Conservation (phyloP, 2,329 filamentous ascomycete species). For the Endoconidiophora polonica region DNA sequence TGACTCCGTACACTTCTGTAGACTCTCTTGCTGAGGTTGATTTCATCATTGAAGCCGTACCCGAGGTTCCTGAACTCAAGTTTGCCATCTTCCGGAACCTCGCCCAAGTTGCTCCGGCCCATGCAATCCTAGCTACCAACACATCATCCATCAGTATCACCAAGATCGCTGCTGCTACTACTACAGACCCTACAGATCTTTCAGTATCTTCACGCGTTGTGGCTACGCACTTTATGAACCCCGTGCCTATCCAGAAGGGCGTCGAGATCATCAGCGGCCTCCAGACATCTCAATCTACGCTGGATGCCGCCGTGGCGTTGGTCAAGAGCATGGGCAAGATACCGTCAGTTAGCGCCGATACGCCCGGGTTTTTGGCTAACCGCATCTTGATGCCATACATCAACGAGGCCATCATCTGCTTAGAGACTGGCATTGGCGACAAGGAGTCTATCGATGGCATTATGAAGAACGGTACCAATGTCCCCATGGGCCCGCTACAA, state of each 20-base stretch:
- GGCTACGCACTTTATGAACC: constrained; percentile 98
- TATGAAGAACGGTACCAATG: constrained; percentile 98
- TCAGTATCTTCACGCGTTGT: constrained; percentile 75
- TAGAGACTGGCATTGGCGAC: constrained; percentile 80
- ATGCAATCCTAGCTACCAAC: constrained; percentile 89
- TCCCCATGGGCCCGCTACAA: constrained; percentile 90
- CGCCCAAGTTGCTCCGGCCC: constrained; percentile 62
- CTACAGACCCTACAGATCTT: constrained; percentile 59
- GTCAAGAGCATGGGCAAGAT: constrained; percentile 90
- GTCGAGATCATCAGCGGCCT: constrained; percentile 94
- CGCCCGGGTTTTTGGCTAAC: constrained; percentile 89
- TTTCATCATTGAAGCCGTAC: constrained; percentile 95
- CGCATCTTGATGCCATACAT: constrained; percentile 98
- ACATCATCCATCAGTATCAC: constrained; percentile 98
- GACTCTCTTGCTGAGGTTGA: constrained; percentile 69
- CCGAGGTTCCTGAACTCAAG: constrained; percentile 80
- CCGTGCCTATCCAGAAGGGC: constrained; percentile 88
- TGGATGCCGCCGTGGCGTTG: constrained; percentile 70
- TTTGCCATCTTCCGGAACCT: constrained; percentile 71
- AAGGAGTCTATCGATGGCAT: constrained; percentile 90
- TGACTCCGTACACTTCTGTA: constrained; percentile 55
- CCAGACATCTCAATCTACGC: constrained; percentile 70
- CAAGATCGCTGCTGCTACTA: constrained; percentile 78
- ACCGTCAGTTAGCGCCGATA: constrained; percentile 70
- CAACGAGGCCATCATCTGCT: constrained; percentile 91